Evolutionary conservation across 1,284 basidiomycete genomes (phyloP).

Genomic region (Quambalaria eucalypti): DNA sequence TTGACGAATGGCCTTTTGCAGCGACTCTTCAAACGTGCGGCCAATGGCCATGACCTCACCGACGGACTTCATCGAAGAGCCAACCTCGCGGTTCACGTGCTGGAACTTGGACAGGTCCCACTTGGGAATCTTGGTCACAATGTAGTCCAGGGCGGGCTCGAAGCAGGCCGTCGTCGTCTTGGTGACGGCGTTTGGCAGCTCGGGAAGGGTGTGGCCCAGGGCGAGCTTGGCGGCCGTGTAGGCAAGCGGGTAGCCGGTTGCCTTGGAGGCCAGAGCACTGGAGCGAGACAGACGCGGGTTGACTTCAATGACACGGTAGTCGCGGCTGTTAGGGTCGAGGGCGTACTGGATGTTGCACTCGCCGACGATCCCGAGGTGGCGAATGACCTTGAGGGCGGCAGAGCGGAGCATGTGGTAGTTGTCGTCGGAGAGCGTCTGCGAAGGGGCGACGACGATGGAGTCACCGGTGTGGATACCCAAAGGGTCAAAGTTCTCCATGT

Average conservation of each 20-base stretch:
- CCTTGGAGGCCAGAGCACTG: conserved; percentile 92
- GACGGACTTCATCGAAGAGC: conserved; percentile 97
- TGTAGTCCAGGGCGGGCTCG: conserved; percentile 98
- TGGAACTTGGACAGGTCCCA: conserved; percentile 99
- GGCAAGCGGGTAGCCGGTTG: conserved; percentile 95
- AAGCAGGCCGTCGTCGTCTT: conserved; percentile 99
- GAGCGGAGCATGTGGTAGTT: conserved; percentile 99
- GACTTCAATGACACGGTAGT: conserved; percentile 84
- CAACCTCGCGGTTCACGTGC: conserved; percentile 83
- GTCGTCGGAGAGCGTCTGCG: conserved; percentile 85
- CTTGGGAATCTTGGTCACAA: conserved; percentile 98
- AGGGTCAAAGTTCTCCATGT: conserved; percentile 98
- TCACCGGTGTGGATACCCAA: conserved; percentile 99
- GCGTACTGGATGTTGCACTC: conserved; percentile 99
- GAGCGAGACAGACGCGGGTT: conserved; percentile 43
- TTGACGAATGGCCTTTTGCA: conserved; percentile 97
- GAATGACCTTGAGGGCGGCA: conserved; percentile 92
- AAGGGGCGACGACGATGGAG: conserved; percentile 98
- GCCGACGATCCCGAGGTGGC: conserved; percentile 94
- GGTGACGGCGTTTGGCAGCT: conserved; percentile 96
- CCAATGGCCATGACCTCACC: conserved; percentile 99
- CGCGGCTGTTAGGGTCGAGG: conserved; percentile 78
- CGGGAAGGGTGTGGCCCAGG: conserved; percentile 93
- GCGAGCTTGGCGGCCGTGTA: conserved; percentile 99
- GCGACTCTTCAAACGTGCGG: conserved; percentile 93